These are phyloP conservation scores for Cladosporium sp. DNA, from an alignment of 2,329 filamentous ascomycete species.

Conservation along the genomic window DNA sequence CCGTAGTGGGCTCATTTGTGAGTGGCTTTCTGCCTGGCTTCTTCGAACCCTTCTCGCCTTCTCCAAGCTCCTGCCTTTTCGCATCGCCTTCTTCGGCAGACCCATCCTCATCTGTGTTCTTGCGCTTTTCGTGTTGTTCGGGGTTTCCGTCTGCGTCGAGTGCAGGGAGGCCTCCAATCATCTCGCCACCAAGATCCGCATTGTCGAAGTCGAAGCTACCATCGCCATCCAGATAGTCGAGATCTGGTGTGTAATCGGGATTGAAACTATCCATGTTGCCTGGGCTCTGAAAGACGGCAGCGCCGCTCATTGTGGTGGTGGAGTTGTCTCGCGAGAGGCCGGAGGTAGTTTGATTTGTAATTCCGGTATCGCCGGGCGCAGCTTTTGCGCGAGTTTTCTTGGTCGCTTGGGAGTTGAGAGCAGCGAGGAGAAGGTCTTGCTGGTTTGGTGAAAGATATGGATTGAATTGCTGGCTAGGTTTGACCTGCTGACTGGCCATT, in stretches of 20 bases:
- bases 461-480: slow-evolving; percentile 26
- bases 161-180: slow-evolving; percentile 72
- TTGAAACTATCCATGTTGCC: slow-evolving; percentile 23
- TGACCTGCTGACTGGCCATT: slow-evolving; percentile 9
- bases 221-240: slow-evolving; percentile 77
- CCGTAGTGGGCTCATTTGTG: slow-evolving; percentile 90
- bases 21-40: slow-evolving; percentile 95
- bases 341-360: slow-evolving; percentile 12
- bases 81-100: slow-evolving; percentile 62
- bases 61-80: slow-evolving; percentile 76
- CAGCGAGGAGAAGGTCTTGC: slow-evolving; percentile 46
- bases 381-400: slow-evolving; percentile 6
- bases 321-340: slow-evolving; percentile 12
- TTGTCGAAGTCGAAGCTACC: slow-evolving; percentile 66
- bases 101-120: slow-evolving; percentile 61
- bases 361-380: slow-evolving; percentile 8
- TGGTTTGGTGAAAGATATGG: slow-evolving; percentile 45
- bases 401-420: slow-evolving; percentile 40
- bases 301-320: slow-evolving; percentile 20
- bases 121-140: slow-evolving; percentile 60
- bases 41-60: slow-evolving; percentile 81
- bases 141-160: slow-evolving; percentile 39
- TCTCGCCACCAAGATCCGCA: slow-evolving; percentile 50
- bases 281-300: slow-evolving; percentile 10
- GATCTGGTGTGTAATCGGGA: slow-evolving; percentile 60